Base-by-base conservation (phyloP, 352 stramenopile species). In the Phytophthora citricola region DNA sequence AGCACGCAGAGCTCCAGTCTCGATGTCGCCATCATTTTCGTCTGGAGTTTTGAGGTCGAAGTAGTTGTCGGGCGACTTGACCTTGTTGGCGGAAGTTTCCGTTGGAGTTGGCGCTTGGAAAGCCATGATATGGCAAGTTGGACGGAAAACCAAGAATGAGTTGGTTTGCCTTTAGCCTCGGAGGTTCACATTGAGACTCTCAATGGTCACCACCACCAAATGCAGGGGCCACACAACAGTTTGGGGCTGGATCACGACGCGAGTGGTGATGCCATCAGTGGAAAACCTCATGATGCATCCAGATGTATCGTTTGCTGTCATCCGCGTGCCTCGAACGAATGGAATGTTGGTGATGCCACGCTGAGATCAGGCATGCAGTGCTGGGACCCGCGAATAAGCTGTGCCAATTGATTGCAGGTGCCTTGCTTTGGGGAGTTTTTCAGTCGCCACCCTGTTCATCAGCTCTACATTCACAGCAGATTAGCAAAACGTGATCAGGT, bases 1-100 rank as follows among this genome's bases (percentile, higher is more conserved):
- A 41, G 34, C 24, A 17, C 67, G 61, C 2, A 75, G 57, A 29
- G 61, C 55, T 14, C 60, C 54, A n/a, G 41, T 62, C 44, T 78
- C 58, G 36, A 73, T 58, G 12, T 73, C 63, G 11, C 20, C 47
- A 38, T 12, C 4, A 20, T n/a, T 52, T 20, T 54, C 46, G 20
- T 65, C 54, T 20, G 63, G 63, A 11, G 63, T 51, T 57, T 71
- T 71, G 55, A 71, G 44, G 10, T 51, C 55, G 17, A 49, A 53
- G 41, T 66, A 71, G 43, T 53, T 58, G 24, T 17, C 41, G 10
- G 63, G 63, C 2, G 55, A 71, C 48, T 66, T 60, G 48, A 11
- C 17, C 15, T 36, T 54, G 3, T 61, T 43, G 32, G 27, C 31
- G 34, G 41, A 47, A 20, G 24, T 34, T 14, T 40, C 38, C 17